These are phyloP conservation scores for Dipteronia dyeriana DNA, from an alignment of 345 rosid species.

Conservation along the genomic window DNA sequence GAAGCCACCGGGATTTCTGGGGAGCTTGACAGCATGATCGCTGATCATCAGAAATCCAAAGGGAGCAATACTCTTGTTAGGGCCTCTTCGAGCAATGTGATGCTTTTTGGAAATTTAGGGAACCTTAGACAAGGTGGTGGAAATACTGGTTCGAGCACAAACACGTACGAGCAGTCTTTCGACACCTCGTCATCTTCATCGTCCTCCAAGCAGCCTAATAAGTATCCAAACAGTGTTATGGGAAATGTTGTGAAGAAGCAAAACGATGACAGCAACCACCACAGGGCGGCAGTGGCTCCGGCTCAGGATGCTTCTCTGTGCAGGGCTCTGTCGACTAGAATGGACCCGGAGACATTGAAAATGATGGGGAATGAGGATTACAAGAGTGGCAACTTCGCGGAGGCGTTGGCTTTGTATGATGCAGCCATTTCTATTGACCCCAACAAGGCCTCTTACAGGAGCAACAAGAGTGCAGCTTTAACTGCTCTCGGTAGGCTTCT, in stretches of 20 bases:
- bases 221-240: slow-evolving; percentile 42
- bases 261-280: slow-evolving; percentile 11
- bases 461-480: slow-evolving; percentile 91
- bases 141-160: background rate
- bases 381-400: slow-evolving; percentile 85
- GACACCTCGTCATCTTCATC: background rate
- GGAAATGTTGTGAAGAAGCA: slow-evolving; percentile 57
- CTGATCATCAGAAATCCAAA: slow-evolving; percentile 62
- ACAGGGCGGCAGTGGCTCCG: background rate
- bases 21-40: slow-evolving; percentile 82
- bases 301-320: slow-evolving; percentile 55
- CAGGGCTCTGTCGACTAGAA: slow-evolving; percentile 81
- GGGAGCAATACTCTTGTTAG: slow-evolving; percentile 60
- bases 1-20: slow-evolving; percentile 71
- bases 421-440: slow-evolving; percentile 95
- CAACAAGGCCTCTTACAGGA: slow-evolving; percentile 79
- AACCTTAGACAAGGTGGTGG: slow-evolving; percentile 67
- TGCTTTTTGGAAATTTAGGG: slow-evolving; percentile 76
- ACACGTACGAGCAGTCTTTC: slow-evolving; percentile 10
- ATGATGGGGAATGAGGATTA: slow-evolving; percentile 98
- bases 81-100: slow-evolving; percentile 85
- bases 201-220: background rate
- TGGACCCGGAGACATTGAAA: slow-evolving; percentile 94
- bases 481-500: slow-evolving; percentile 81
- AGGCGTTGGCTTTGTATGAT: slow-evolving; percentile 85